Evolutionary conservation across 306 rosid genomes (phyloP).

Genomic region (Dalbergia oliveri): DNA sequence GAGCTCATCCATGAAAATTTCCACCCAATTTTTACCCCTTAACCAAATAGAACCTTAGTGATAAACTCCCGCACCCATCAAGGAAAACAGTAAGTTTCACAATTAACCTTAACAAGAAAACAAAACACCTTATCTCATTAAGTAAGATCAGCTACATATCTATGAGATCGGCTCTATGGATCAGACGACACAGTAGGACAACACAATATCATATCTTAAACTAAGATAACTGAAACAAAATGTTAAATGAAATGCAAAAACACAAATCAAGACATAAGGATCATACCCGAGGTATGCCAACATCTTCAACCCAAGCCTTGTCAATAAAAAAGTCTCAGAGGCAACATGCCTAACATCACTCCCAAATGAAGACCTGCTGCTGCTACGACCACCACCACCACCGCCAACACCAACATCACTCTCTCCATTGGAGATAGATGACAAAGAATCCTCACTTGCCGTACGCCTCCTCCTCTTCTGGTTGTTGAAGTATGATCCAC

Average conservation of each 20-base stretch:
- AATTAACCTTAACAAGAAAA: background rate
- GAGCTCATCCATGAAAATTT: no score
- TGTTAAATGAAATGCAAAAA: background rate
- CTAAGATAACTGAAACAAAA: background rate
- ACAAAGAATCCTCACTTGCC: slow-evolving; percentile 65
- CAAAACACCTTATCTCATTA: background rate
- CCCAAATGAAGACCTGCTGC: slow-evolving; percentile 46
- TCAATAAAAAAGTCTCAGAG: slow-evolving; percentile 66
- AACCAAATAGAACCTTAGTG: background rate
- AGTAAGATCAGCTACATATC: background rate
- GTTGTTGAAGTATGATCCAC: slow-evolving; percentile 30
- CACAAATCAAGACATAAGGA: slow-evolving; percentile 7
- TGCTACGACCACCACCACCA: background rate
- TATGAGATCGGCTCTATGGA: background rate
- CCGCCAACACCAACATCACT: background rate
- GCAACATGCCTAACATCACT: slow-evolving; percentile 64
- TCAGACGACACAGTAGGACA: background rate
- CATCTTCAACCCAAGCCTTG: slow-evolving; percentile 74
- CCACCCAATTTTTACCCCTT: no score
- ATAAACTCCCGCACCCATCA: background rate
- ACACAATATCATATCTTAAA: background rate
- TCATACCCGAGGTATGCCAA: slow-evolving; percentile 76
- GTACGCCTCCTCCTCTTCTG: slow-evolving; percentile 76
- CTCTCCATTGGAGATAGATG: slow-evolving; percentile 33
- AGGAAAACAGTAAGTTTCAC: background rate